Evolutionary conservation across 495 filamentous ascomycete species (phyloP).

Genomic region (Talaromyces adpressus): DNA sequence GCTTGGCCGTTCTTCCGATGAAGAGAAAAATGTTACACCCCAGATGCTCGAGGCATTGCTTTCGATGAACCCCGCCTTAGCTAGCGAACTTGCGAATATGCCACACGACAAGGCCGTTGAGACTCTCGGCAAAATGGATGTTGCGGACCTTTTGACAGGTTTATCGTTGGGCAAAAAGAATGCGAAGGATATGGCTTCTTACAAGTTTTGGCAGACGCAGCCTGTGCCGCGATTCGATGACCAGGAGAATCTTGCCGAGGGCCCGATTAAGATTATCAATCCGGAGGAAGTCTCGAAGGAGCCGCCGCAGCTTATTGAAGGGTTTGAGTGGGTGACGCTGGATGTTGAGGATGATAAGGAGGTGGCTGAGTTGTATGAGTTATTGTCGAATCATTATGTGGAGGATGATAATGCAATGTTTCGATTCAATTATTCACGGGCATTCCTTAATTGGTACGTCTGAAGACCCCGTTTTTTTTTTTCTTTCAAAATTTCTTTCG

Average conservation of each 20-base stretch:
- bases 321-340: slow-evolving; percentile 91
- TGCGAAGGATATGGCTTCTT: slow-evolving; percentile 88
- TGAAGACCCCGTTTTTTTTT: too few relatives aligned
- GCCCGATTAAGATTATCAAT: slow-evolving; percentile 63
- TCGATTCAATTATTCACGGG: slow-evolving; percentile 85
- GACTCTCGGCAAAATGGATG: slow-evolving; percentile 61
- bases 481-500: too few relatives aligned
- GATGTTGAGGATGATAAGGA: slow-evolving; percentile 65
- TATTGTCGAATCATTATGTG: slow-evolving; percentile 88
- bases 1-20: slow-evolving; percentile 15
- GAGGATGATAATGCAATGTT: slow-evolving; percentile 97
- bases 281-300: slow-evolving; percentile 68
- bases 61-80: slow-evolving; percentile 44
- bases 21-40: slow-evolving; percentile 30
- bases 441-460: slow-evolving; percentile 82
- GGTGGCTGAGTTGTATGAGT: slow-evolving; percentile 78
- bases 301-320: slow-evolving; percentile 56
- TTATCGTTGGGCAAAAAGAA: slow-evolving; percentile 71
- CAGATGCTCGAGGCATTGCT: slow-evolving; percentile 38
- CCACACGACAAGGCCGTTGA: slow-evolving; percentile 47
- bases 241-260: slow-evolving; percentile 38
- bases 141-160: slow-evolving; percentile 78
- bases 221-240: slow-evolving; percentile 81
- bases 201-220: slow-evolving; percentile 98
- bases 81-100: slow-evolving; percentile 38